Conservation (phyloP, 306 rosid genomes). For the Rosa persica region DNA sequence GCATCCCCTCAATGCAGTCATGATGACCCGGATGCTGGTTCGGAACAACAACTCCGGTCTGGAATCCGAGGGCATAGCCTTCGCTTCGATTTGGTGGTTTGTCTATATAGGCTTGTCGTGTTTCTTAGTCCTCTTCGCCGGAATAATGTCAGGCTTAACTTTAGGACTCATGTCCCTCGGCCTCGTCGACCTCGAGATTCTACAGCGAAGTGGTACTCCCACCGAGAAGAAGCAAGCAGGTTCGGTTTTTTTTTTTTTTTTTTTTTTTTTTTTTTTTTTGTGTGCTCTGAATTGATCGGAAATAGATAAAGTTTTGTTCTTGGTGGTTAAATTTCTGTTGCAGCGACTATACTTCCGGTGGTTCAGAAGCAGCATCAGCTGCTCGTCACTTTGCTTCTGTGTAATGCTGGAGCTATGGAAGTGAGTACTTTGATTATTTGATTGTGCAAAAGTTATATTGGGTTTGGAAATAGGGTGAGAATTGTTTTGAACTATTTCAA, state of each 20-base stretch:
- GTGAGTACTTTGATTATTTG: slow-evolving; percentile 33
- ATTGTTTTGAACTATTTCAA: not conserved
- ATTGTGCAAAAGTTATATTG: not conserved
- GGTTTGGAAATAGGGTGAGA: not conserved
- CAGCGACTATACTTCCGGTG: slow-evolving; percentile 86
- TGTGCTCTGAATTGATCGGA: too few species aligned
- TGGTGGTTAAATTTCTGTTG: not conserved
- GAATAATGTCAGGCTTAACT: slow-evolving; percentile 96
- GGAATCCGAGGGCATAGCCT: slow-evolving; percentile 35
- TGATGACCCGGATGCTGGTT: slow-evolving; percentile 55
- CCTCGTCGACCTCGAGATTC: slow-evolving; percentile 94
- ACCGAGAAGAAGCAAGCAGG: slow-evolving; percentile 91
- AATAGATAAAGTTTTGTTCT: not conserved
- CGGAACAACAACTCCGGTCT: slow-evolving; percentile 35
- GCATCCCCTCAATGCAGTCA: slow-evolving; percentile 47
- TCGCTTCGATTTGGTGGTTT: slow-evolving; percentile 74
- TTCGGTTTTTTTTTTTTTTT: not conserved
- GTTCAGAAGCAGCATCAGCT: slow-evolving; percentile 97
- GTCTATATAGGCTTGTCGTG: slow-evolving; percentile 69
- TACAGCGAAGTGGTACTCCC: slow-evolving; percentile 79
- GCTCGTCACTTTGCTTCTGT: slow-evolving; percentile 88
- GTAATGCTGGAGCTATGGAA: slow-evolving; percentile 94
- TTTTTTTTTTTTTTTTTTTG: too few species aligned
- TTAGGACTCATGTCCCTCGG: slow-evolving; percentile 97
- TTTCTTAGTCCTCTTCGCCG: slow-evolving; percentile 75